These are phyloP conservation scores for Amoebophrya sp. DNA, from an alignment of 169 alveolate genomes.

Conservation along the genomic window DNA sequence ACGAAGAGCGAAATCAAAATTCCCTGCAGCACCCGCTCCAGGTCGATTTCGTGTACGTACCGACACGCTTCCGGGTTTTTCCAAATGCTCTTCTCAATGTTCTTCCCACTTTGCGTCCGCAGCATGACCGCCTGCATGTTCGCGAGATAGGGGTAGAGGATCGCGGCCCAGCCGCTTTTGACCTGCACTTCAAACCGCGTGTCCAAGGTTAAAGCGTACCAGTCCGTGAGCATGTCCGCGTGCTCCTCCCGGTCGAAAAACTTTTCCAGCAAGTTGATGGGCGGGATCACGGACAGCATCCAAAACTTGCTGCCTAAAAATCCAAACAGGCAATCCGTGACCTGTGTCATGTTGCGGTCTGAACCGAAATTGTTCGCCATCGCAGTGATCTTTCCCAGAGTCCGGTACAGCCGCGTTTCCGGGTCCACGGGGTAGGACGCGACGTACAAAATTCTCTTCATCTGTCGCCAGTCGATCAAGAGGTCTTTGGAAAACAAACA, in stretches of 20 bases:
- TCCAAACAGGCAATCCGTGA: neutral
- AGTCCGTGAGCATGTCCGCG: neutral
- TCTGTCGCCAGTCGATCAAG: neutral
- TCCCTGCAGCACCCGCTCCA: conserved; percentile 2
- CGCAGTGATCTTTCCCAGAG: neutral
- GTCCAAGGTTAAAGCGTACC: neutral
- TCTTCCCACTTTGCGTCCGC: neutral
- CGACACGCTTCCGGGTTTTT: neutral
- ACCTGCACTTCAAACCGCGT: neutral
- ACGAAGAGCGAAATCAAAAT: neutral
- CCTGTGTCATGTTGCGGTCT: neutral
- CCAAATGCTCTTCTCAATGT: neutral
- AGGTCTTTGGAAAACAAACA: neutral
- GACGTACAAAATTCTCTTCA: neutral
- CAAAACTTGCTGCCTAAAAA: neutral
- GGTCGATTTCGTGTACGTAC: neutral
- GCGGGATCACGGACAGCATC: neutral
- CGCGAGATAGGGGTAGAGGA: neutral
- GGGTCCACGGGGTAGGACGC: conserved; percentile 7
- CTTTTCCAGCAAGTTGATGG: neutral
- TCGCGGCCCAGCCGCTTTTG: neutral
- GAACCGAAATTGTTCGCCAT: neutral
- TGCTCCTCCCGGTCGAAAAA: conserved; percentile 2
- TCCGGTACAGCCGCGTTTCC: neutral
- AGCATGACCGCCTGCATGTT: neutral